phyloP scores from a whole-genome alignment of 495 filamentous ascomycete species.

The Podospora anserina region DNA sequence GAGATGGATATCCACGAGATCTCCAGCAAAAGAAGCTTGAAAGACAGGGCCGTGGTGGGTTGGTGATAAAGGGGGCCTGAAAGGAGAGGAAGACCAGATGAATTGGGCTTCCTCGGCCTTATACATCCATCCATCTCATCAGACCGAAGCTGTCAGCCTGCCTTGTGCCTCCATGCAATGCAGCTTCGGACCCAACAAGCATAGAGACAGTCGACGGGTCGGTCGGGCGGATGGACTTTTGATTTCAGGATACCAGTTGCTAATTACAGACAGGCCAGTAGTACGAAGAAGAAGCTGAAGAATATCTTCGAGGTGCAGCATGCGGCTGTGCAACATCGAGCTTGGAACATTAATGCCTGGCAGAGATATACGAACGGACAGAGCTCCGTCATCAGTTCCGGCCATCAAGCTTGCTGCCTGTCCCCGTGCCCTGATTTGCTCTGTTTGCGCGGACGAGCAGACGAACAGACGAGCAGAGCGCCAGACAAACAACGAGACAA shows the following conservation, averaged over 20 bases:
- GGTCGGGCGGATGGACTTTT: not conserved
- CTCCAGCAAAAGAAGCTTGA: not conserved
- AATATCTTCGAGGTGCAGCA: not conserved
- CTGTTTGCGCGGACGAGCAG: not conserved
- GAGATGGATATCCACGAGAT: constrained; percentile 4
- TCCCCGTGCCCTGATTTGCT: not conserved
- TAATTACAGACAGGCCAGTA: not conserved
- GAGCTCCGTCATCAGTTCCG: not conserved
- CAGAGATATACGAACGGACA: not conserved
- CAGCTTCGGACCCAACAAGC: not conserved
- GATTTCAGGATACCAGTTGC: not conserved
- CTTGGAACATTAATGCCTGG: not conserved
- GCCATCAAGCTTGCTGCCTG: not conserved
- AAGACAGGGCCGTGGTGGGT: not conserved
- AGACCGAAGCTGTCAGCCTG: not conserved
- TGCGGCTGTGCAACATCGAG: not conserved
- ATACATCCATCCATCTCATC: not conserved
- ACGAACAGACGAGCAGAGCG: not conserved
- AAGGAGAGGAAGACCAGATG: not conserved
- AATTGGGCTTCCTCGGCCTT: not conserved
- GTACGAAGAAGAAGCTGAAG: not conserved
- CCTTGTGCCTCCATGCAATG: not conserved
- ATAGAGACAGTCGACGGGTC: not conserved
- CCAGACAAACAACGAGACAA: not conserved
- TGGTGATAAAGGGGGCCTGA: not conserved